Conservation (phyloP, 495 filamentous ascomycete genomes). For the Aspergillus indologenus region DNA sequence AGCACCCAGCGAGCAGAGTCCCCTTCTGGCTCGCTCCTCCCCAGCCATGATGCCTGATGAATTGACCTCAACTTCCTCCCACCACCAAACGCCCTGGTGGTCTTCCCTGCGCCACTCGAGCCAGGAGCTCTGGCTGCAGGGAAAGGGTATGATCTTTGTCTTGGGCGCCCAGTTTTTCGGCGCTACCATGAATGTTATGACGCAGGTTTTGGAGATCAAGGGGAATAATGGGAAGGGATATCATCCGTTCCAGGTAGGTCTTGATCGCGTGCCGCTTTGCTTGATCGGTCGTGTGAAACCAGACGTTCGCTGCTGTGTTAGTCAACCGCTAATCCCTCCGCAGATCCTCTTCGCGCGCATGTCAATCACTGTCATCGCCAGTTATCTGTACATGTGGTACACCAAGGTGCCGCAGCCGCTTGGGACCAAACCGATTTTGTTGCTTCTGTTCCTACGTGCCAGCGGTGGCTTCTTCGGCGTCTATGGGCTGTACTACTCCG, state of each 20-base stretch:
- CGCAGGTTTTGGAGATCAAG: conserved; percentile 72
- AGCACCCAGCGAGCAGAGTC: not conserved
- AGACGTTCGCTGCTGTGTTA: not conserved
- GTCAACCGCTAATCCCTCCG: conserved; percentile 5
- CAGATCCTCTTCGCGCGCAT: conserved; percentile 82
- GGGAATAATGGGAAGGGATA: conserved; percentile 61
- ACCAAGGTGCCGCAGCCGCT: conserved; percentile 65
- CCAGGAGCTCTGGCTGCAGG: conserved; percentile 47
- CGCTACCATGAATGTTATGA: conserved; percentile 82
- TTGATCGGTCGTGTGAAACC: not conserved
- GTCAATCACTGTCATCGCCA: conserved; percentile 67
- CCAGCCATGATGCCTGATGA: not conserved
- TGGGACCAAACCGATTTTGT: conserved; percentile 61
- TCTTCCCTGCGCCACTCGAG: conserved; percentile 3
- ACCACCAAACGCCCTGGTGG: conserved; percentile 7
- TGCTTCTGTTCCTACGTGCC: conserved; percentile 66
- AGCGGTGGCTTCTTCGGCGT: conserved; percentile 83
- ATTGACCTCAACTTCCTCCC: not conserved
- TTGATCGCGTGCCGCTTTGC: not conserved
- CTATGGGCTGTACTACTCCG: conserved; percentile 74
- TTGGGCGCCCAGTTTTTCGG: conserved; percentile 79
- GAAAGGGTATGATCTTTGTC: conserved; percentile 74
- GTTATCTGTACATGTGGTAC: conserved; percentile 73
- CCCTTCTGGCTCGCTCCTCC: conserved; percentile 2
- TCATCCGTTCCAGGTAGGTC: conserved; percentile 74